Base-by-base conservation (phyloP, 1,139 yeast genomes). In the Yamadazyma oceani region DNA sequence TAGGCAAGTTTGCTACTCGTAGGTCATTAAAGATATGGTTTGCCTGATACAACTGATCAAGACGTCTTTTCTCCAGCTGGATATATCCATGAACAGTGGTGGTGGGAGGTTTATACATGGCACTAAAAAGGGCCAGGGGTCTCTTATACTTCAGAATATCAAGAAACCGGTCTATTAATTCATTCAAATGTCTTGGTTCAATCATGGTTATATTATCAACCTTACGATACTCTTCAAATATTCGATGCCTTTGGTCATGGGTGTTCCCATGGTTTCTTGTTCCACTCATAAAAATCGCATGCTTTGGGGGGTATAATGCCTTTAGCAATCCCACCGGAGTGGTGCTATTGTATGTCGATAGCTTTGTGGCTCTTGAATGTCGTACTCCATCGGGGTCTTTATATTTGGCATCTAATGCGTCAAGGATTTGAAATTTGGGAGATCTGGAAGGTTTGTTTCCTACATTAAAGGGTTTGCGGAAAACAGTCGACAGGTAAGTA, bases 151-250 rank as follows among this genome's bases (percentile, higher is more conserved):
- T 32, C 13, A 41, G 36, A 14, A 35, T 28, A 17, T 35, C 32
- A 7, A 64, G 45, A 37, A 70, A 60, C 25, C 48, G 48, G 3
- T 49, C 40, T 16, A 75, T 41, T 25, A 76, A 58, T 8, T 57
- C 59, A 41, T 73, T 70, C 25, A 75, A 54, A 45, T 73, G 73
- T 8, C 51, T 44, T 4, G 65, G 58, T 4, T 52, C 44, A 4
- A 49, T 41, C 2, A 36, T 14, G 11, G 26, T 26, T 3, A 27
- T 16, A 12, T 40, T 9, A 2, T 31, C 33, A 2, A 38, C 19
- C 16, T 33, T 32, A 2, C 11, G 6, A 26, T 43, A 46, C n/a
- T 38, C 43, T 6, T 39, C n/a, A 22, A 26, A 41, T 2, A 41
- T 12, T 29, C 25, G 17, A 36, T 13, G 13, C 12, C 23, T 24